Evolutionary conservation across 2,329 filamentous ascomycete genomes (phyloP).

Genomic region (Lomentospora prolificans): DNA sequence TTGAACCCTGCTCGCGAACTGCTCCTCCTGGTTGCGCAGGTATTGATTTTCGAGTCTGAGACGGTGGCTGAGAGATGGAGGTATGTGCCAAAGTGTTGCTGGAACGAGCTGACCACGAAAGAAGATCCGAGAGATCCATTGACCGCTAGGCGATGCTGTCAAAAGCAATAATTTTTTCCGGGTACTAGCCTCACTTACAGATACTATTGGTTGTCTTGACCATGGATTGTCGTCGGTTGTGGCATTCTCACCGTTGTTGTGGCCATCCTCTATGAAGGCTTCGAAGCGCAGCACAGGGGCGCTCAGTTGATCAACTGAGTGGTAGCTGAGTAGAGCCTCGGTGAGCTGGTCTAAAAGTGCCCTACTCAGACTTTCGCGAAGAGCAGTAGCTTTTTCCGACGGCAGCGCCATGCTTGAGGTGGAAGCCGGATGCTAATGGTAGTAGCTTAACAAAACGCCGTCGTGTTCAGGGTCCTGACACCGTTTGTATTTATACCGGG

Average conservation of each 20-base stretch:
- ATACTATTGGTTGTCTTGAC: not conserved
- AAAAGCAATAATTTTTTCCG: not conserved
- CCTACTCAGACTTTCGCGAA: not conserved
- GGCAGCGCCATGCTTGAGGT: not conserved
- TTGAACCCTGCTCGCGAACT: no score
- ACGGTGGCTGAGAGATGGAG: not conserved
- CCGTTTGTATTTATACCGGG: no score
- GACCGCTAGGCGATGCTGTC: not conserved
- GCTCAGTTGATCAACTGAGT: not conserved
- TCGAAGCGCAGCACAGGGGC: not conserved
- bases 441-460: no score
- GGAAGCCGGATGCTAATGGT: no score
- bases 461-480: no score
- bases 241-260: not conserved
- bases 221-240: not conserved
- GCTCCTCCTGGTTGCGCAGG: no score
- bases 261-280: not conserved
- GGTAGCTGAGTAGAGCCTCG: not conserved
- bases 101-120: not conserved
- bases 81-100: not conserved
- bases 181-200: no score
- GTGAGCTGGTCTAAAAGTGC: not conserved
- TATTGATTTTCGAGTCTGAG: no score
- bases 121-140: not conserved
- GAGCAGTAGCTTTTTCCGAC: not conserved